Conservation (phyloP, 371 early-diverging fungal genomes). For the Mortierella sp. region DNA sequence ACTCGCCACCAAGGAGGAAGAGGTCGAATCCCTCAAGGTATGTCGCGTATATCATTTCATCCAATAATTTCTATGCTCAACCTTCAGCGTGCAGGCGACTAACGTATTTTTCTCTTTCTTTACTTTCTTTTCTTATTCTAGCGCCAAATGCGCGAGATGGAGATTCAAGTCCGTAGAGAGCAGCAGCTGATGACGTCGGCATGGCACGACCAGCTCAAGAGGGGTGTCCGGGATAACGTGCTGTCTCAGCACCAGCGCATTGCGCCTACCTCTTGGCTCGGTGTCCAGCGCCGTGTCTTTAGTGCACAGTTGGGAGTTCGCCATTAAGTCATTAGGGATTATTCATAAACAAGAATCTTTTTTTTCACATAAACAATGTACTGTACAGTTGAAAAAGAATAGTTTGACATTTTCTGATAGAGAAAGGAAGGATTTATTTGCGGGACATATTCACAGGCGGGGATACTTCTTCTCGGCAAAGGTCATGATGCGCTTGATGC, state of each 20-base stretch:
- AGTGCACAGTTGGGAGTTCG: constrained; percentile 45
- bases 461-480: constrained; percentile 95
- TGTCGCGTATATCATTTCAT: constrained; percentile 24
- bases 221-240: constrained; percentile 66
- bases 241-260: constrained; percentile 61
- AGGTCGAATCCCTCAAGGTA: constrained; percentile 77
- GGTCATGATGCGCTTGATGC: constrained; percentile 96
- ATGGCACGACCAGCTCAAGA: constrained; percentile 79
- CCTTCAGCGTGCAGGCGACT: background rate
- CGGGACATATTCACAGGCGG: constrained; percentile 35
- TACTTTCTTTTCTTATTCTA: constrained; percentile 52
- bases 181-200: constrained; percentile 81
- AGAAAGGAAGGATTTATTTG: background rate
- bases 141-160: constrained; percentile 73
- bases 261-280: constrained; percentile 79
- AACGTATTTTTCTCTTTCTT: background rate
- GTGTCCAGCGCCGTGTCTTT: constrained; percentile 67
- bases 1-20: constrained; percentile 72
- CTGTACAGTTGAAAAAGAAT: background rate
- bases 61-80: constrained; percentile 15
- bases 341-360: background rate
- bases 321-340: constrained; percentile 1
- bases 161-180: constrained; percentile 73
- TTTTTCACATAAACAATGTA: constrained; percentile 5
- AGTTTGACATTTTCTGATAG: background rate